These are phyloP conservation scores for Talaromyces sp. DNA, from an alignment of 2,329 filamentous ascomycete species.

Conservation along the genomic window DNA sequence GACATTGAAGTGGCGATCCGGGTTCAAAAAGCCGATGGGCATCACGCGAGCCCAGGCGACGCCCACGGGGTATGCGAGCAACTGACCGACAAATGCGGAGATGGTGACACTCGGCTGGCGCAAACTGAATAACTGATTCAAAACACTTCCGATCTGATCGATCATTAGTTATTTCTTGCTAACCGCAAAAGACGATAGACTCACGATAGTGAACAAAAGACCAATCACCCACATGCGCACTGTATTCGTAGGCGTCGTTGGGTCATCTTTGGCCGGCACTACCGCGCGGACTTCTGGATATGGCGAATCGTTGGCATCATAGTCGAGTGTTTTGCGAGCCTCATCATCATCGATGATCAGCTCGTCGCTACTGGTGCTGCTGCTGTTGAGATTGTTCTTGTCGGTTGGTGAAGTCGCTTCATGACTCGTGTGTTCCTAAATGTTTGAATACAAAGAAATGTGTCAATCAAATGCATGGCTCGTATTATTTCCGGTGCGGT, in stretches of 20 bases:
- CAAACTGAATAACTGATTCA: constrained; percentile 40
- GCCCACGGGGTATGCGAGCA: constrained; percentile 46
- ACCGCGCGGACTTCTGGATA: constrained; percentile 40
- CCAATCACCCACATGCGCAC: constrained; percentile 39
- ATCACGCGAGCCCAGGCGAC: constrained; percentile 38
- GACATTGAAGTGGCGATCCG: constrained; percentile 39
- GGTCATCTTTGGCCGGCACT: constrained; percentile 32
- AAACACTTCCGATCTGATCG: constrained; percentile 32
- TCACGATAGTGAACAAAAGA: constrained; percentile 36
- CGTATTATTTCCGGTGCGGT: background rate
- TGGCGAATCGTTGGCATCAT: constrained; percentile 37
- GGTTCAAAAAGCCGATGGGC: constrained; percentile 42
- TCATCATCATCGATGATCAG: constrained; percentile 31
- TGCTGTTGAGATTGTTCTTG: background rate
- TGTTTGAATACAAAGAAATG: background rate
- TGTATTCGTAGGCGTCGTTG: constrained; percentile 32
- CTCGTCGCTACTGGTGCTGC: constrained; percentile 18
- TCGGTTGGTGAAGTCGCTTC: background rate
- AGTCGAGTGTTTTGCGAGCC: constrained; percentile 32
- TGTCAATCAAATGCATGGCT: background rate
- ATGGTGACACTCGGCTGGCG: constrained; percentile 40
- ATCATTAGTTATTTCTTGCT: background rate
- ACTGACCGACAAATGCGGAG: constrained; percentile 39
- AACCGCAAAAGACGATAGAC: constrained; percentile 8
- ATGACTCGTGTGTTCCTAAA: background rate